Evolutionary conservation across 495 filamentous ascomycete genomes (phyloP), one percentile per base, ranked within the genome.

Genomic region (Penicillium coprophilum): DNA sequence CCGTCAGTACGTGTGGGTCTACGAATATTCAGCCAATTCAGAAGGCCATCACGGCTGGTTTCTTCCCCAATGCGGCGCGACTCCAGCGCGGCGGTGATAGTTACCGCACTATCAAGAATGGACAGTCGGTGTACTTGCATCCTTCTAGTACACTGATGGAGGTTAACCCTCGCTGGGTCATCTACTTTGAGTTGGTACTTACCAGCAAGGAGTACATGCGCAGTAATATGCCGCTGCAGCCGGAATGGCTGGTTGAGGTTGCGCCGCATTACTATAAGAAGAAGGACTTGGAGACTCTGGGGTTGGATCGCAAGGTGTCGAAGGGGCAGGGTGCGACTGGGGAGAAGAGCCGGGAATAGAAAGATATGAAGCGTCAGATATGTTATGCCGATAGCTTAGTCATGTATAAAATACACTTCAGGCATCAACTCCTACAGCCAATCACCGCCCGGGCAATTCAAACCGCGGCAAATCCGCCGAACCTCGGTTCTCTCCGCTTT

Each of bases 241-340:
- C 89, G 0, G 86, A 89, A 68, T 96, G 91, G 92, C 65, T 98
- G 59, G 82, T 86, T 5, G 94, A 98, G 72, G 90, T 91, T 41
- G 94, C 95, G 44, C 95, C 92, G 55, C 94, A 98, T 76, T 97
- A 89, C 66, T 88, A 97, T 67, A 96, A 96, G 77, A 90, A 88
- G 79, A 89, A 90, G 73, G 91, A 97, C 67, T 66, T 97, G 43
- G 95, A 97, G 67, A 84, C 81, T 19, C 56, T 97, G 56, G 87
- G 87, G 15, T 75, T 87, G 68, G 88, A 90, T 50, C 86, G 81
- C 77, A 97, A 96, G 75, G 83, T 89, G 78, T 85, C 84, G 2
- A 88, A 86, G 67, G 83, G 80, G 8, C 69, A 79, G 56, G 85
- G 85, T 10, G 73, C 65, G 4, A 59, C 67, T 12, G 81, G 78